A percentile compares a stretch with the other conserved stretches of the same genome.
These are phyloP conservation scores for Leccinum pachyderme DNA, from an alignment of 1,284 basidiomycete species.

Conservation along the genomic window DNA sequence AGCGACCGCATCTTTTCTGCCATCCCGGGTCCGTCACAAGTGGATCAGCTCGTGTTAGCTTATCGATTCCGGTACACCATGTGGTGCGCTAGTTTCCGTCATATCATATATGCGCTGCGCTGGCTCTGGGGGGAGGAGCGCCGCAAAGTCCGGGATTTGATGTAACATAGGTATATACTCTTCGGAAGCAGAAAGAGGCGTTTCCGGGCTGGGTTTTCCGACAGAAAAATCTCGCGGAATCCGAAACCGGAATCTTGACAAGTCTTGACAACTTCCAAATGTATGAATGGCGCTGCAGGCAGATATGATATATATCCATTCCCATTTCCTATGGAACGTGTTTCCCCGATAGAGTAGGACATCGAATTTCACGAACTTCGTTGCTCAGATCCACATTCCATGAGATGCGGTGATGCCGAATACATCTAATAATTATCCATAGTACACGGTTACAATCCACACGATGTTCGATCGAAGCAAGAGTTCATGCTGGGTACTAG, in stretches of 20 bases:
- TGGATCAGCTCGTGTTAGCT: slow-evolving; percentile 3
- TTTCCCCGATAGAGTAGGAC: slow-evolving; percentile 19
- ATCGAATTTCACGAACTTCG: not conserved
- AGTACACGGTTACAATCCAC: not conserved
- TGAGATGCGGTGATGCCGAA: slow-evolving; percentile 21
- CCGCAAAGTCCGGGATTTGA: slow-evolving; percentile 32
- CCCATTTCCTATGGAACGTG: slow-evolving; percentile 7
- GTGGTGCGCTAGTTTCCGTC: slow-evolving; percentile 24
- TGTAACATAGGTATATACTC: slow-evolving; percentile 1
- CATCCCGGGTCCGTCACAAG: slow-evolving; percentile 17
- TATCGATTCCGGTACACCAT: slow-evolving; percentile 17
- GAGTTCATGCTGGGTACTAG: slow-evolving; percentile 17
- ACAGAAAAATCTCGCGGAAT: slow-evolving; percentile 12
- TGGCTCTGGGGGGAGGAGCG: not conserved
- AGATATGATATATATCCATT: not conserved
- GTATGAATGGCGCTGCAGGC: slow-evolving; percentile 5
- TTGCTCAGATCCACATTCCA: slow-evolving; percentile 24
- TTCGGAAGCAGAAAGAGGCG: slow-evolving; percentile 4
- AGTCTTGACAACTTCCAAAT: slow-evolving; percentile 12
- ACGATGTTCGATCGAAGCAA: slow-evolving; percentile 1
- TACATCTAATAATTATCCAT: not conserved
- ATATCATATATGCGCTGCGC: slow-evolving; percentile 5
- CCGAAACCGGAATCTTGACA: slow-evolving; percentile 7
- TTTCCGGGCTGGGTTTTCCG: slow-evolving; percentile 14
- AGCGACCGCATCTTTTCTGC: slow-evolving; percentile 6